A percentile compares a stretch with the other conserved stretches of the same genome.
Conservation (phyloP, 1,284 basidiomycete species). For the Rhodofomes roseus region DNA sequence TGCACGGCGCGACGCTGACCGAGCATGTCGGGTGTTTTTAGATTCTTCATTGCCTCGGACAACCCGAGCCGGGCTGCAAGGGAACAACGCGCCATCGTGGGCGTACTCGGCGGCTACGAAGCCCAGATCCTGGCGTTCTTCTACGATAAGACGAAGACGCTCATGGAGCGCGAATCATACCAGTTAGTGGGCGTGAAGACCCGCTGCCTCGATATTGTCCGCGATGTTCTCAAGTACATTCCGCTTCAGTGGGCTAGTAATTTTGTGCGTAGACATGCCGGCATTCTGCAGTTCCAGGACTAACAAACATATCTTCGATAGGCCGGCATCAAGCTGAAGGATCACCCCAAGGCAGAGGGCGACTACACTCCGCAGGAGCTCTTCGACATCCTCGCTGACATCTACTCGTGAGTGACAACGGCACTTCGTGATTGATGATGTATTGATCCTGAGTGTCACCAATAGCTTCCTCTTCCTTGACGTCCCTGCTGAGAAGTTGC, state of each 20-base stretch:
- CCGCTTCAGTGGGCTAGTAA: conserved; percentile 70
- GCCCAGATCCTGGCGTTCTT: conserved; percentile 58
- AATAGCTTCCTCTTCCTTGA: conserved; percentile 72
- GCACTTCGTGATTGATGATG: neutral
- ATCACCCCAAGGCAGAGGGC: conserved; percentile 45
- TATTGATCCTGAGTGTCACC: conserved; percentile 2
- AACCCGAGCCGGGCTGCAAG: conserved; percentile 35
- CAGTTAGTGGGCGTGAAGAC: conserved; percentile 46
- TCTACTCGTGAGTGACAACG: conserved; percentile 53
- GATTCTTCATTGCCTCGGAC: conserved; percentile 56
- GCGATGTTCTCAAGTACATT: conserved; percentile 63
- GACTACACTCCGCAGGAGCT: conserved; percentile 60
- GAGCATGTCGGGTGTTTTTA: conserved; percentile 10
- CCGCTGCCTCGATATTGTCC: conserved; percentile 62
- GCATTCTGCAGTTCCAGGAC: neutral
- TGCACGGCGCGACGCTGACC: neutral
- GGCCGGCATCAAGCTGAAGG: conserved; percentile 76
- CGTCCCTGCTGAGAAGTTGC: conserved; percentile 51
- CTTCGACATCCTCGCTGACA: conserved; percentile 60
- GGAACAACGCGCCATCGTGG: conserved; percentile 47
- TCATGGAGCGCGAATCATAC: conserved; percentile 53
- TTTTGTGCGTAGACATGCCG: conserved; percentile 43
- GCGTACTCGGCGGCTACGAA: conserved; percentile 40
- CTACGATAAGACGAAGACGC: conserved; percentile 52
- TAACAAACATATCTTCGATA: conserved; percentile 23